Conservation (phyloP, 805 yeast species). For the Saturnispora mendoncae region DNA sequence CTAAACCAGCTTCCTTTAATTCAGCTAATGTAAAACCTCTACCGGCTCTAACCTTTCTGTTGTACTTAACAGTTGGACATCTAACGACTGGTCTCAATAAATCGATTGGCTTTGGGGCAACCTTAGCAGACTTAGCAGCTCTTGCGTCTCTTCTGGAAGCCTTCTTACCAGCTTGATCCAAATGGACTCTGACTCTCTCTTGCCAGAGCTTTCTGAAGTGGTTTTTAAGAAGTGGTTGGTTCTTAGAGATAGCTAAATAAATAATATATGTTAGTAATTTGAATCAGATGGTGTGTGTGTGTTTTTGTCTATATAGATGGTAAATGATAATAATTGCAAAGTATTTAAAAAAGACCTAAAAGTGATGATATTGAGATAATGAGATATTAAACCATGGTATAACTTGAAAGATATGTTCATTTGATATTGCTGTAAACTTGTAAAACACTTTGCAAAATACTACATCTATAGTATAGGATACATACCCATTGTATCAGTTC, state of each 20-base stretch:
- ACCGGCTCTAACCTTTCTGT: conserved; percentile 99
- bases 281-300: background rate
- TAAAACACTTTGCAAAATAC: no score
- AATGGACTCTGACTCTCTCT: conserved; percentile 98
- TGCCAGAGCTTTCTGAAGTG: conserved; percentile 99
- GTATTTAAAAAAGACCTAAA: no score
- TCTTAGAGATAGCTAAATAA: conserved; percentile 85
- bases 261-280: conserved; percentile 17
- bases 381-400: no score
- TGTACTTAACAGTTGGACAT: conserved; percentile 97
- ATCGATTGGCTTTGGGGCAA: conserved; percentile 98
- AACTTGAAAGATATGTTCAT: no score
- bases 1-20: conserved; percentile 93
- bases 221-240: conserved; percentile 97
- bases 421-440: no score
- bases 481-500: conserved; percentile 15
- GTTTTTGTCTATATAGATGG: no score
- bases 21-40: conserved; percentile 98
- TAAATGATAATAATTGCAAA: no score
- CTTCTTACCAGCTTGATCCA: conserved; percentile 99
- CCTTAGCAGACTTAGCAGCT: conserved; percentile 84
- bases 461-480: conserved; percentile 1
- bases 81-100: conserved; percentile 95
- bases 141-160: conserved; percentile 93
- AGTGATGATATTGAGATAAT: no score